phyloP scores from a whole-genome alignment of 2,329 filamentous ascomycete species.

The Thelonectria olida region DNA sequence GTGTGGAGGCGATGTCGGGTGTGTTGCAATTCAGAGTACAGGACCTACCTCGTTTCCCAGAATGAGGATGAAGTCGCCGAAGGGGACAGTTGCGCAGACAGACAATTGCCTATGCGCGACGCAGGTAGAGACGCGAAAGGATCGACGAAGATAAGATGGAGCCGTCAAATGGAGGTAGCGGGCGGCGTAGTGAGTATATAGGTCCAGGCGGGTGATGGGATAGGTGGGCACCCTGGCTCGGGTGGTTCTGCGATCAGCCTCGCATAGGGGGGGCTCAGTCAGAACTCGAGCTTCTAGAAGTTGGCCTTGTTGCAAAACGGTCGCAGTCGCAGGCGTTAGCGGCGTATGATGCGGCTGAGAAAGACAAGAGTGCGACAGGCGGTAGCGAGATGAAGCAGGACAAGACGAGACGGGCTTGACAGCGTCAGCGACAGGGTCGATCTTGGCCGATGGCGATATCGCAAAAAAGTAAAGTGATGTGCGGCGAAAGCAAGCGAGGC shows the following conservation, averaged over 20 bases:
- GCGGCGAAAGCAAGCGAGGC: conserved; percentile 4
- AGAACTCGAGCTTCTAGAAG: conserved; percentile 39
- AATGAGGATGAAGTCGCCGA: conserved; percentile 1
- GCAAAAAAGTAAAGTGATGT: conserved; percentile 3
- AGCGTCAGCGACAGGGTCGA: conserved; percentile 7
- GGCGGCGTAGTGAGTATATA: conserved; percentile 11
- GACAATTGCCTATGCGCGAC: conserved; percentile 5
- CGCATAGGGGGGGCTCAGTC: conserved; percentile 35
- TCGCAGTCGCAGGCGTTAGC: conserved; percentile 11
- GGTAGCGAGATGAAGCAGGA: neutral
- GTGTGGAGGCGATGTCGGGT: conserved; percentile 23
- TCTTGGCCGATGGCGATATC: conserved; percentile 4
- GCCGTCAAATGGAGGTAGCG: conserved; percentile 12
- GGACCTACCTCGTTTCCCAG: conserved; percentile 25
- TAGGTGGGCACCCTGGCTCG: conserved; percentile 37
- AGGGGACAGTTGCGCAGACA: conserved; percentile 16
- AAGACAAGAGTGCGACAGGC: conserved; percentile 9
- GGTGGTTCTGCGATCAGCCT: conserved; percentile 41
- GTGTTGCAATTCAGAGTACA: conserved; percentile 19
- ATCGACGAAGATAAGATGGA: conserved; percentile 12
- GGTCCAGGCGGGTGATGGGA: conserved; percentile 12
- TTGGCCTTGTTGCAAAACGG: conserved; percentile 24
- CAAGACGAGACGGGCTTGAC: neutral
- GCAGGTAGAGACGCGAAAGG: conserved; percentile 6
- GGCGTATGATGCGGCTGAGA: conserved; percentile 24